Evolutionary conservation across 306 rosid species (phyloP), one percentile per base, ranked within the genome.

Genomic region (Vigna hirtella): DNA sequence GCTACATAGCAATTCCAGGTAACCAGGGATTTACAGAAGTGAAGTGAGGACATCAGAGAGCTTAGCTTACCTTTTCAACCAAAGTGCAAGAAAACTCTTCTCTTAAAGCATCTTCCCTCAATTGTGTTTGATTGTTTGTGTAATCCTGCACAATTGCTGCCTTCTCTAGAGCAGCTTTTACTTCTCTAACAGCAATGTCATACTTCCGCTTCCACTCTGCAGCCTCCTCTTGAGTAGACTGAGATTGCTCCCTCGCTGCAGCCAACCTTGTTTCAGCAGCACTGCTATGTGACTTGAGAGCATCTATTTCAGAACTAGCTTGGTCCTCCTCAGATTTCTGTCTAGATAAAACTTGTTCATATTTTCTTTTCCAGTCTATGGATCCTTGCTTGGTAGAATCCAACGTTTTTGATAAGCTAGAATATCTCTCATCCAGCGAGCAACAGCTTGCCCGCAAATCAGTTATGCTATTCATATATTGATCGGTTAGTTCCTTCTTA

Each of bases 161-260:
- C 91, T 87, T 91, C 86, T 91, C 97, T 17, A 91, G 86, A 34
- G 96, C 94, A 84, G 90, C 71, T 86, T 91, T 94, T 74, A 93
- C 93, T 73, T 91, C 98, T 82, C 88, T 85, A 74, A 87, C 84
- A 28, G 94, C 96, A 86, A 83, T 79, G 36, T 91, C 93, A 79
- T 84, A 90, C 76, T 90, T 90, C 84, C 91, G 85, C 81, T 94
- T 91, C 97, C 97, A 91, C 84, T 90, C 96, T 74, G 82, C 90
- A 53, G 97, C 97, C 83, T 93, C 97, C 84, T 87, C 96, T 77
- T 87, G 93, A 22, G 97, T 89, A 79, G 96, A 91, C 81, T 89
- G 90, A 47, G 93, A 81, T 77, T 85, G 94, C 63, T 94, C 98
- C 79, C 86, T 82, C 64, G 98, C 89, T 67, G 94, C 98, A 30